Base-by-base conservation (phyloP, 2,329 filamentous ascomycete species). In the Tolypocladium guangdongense region DNA sequence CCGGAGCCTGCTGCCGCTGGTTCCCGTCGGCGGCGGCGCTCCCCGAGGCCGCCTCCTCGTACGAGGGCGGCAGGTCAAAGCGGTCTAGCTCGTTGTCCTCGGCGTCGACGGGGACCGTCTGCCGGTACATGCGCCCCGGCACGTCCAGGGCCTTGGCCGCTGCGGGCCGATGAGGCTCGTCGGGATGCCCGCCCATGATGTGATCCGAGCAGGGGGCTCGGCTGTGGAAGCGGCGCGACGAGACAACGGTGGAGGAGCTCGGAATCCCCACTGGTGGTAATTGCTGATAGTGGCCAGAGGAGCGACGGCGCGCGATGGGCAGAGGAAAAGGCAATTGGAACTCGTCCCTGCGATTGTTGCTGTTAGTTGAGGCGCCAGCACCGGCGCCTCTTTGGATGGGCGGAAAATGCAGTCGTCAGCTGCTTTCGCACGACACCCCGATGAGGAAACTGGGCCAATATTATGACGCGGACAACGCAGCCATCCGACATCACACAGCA, bases 1-100 rank as follows among this genome's bases (percentile, higher is more conserved):
- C 32, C 11, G 51, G 14, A 16, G 35, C 7, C 32, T 24, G 24
- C 2, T n/a, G 41, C 18, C 14, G 39, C 39, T 24, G 3, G 41
- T 32, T 24, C 14, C 22, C n/a, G 12, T 16, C 22, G 3, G 2
- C 43, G 14, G 51, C 33, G 22, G 20, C 27, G 32, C 22, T 38
- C 30, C 30, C 39, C 16, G 49, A 35, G 3, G 53, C 46, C 20
- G 41, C 49, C 46, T 54, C 53, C 27, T 52, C 45, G 32, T 54
- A 51, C 6, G 49, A 37, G 11, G 53, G 53, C 30, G 53, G 49
- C 37, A 45, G 24, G 18, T 50, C 35, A 11, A 16, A 27, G 30
- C 10, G 20, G 33, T 38, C 6, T 7, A 22, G 16, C 18, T 30
- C 32, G 16, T 30, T 27, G 22, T 16, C 16, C n/a, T 49, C 53